These are phyloP conservation scores for Pyrenophora seminiperda DNA, from an alignment of 2,329 filamentous ascomycete species.

Conservation along the genomic window DNA sequence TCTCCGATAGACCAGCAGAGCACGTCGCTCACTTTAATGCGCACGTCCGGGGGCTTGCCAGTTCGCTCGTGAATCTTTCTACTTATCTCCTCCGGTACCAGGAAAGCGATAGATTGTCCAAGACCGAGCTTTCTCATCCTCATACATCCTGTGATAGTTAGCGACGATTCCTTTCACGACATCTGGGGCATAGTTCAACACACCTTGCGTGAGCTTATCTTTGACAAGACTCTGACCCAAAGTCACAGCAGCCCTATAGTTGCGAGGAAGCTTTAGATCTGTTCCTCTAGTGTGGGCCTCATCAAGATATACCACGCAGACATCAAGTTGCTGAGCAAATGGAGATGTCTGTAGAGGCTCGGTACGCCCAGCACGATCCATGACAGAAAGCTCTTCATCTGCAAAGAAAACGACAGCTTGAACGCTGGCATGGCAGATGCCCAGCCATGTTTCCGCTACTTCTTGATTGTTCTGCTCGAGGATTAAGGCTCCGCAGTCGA, in stretches of 20 bases:
- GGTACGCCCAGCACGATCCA: constrained; percentile 54
- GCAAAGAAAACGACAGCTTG: constrained; percentile 60
- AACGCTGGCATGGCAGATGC: constrained; percentile 38
- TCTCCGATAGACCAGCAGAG: constrained; percentile 65
- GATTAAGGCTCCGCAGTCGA: constrained; percentile 73
- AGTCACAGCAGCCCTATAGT: constrained; percentile 68
- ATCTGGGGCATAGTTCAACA: neutral
- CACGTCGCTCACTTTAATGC: constrained; percentile 49
- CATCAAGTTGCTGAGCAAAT: constrained; percentile 59
- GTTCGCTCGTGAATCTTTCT: constrained; percentile 52
- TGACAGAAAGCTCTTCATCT: constrained; percentile 60
- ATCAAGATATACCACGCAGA: constrained; percentile 70
- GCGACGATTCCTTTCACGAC: neutral
- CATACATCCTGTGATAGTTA: constrained; percentile 57
- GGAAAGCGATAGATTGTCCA: constrained; percentile 68
- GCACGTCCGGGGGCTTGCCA: constrained; percentile 38
- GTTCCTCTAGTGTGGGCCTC: constrained; percentile 72
- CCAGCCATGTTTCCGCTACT: constrained; percentile 58
- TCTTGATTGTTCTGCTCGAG: constrained; percentile 58
- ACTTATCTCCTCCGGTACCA: constrained; percentile 63
- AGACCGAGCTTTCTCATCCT: constrained; percentile 70
- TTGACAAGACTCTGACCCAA: constrained; percentile 69
- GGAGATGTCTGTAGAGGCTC: constrained; percentile 62
- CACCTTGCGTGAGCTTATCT: constrained; percentile 70
- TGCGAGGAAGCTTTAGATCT: constrained; percentile 63